These are phyloP conservation scores for Tuber umbilicatum DNA, from an alignment of 495 filamentous ascomycete species.

Conservation along the genomic window DNA sequence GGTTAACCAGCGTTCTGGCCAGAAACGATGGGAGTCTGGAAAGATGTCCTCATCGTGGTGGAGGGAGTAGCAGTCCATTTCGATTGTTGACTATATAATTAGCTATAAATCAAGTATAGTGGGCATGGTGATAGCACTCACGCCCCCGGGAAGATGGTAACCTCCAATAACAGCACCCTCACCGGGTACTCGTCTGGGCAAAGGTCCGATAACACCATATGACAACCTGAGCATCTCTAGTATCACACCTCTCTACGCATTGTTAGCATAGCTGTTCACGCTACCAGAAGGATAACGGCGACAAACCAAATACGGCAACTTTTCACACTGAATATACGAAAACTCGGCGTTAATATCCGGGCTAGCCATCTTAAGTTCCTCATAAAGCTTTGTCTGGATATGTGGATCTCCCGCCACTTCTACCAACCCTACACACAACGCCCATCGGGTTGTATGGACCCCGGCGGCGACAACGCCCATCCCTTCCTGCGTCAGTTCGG, in stretches of 20 bases:
- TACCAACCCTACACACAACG: slow-evolving; percentile 40
- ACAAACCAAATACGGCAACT: slow-evolving; percentile 42
- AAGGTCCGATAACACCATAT: slow-evolving; percentile 16
- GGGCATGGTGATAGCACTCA: neutral
- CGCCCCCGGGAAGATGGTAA: slow-evolving; percentile 34
- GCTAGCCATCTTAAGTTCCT: slow-evolving; percentile 42
- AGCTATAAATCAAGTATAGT: neutral
- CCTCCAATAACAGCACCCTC: slow-evolving; percentile 40
- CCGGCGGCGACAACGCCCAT: slow-evolving; percentile 43
- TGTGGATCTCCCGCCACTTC: slow-evolving; percentile 37
- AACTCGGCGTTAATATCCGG: slow-evolving; percentile 14
- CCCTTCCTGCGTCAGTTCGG: slow-evolving; percentile 43
- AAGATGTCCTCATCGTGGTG: slow-evolving; percentile 47
- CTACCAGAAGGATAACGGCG: neutral
- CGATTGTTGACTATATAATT: slow-evolving; percentile 14
- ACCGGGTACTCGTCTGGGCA: slow-evolving; percentile 36
- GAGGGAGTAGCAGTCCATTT: slow-evolving; percentile 36
- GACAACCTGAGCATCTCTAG: slow-evolving; percentile 20
- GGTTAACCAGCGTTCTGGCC: slow-evolving; percentile 47
- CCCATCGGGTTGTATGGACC: slow-evolving; percentile 42
- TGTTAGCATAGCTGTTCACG: slow-evolving; percentile 1
- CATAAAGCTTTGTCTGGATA: slow-evolving; percentile 27
- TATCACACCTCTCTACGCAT: slow-evolving; percentile 12
- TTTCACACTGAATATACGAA: slow-evolving; percentile 37
- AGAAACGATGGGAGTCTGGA: slow-evolving; percentile 44